Conservation (phyloP, 495 filamentous ascomycete species). For the Bathelium albidoporum region DNA sequence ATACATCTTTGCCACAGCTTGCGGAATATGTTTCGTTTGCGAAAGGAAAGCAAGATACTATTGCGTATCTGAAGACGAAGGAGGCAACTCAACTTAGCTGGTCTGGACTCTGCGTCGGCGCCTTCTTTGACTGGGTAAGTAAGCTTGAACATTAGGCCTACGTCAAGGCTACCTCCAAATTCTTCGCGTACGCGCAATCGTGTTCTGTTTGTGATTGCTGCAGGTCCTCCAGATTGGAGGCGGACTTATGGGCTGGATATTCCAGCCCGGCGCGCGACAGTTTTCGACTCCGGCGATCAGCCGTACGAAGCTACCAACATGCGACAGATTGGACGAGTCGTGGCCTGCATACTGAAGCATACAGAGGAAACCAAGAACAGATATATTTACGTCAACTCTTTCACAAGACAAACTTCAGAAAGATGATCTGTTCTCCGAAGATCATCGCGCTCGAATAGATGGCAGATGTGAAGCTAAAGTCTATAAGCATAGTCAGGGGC, state of each 20-base stretch:
- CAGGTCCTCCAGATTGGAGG: not conserved
- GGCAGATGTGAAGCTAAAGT: too few relatives aligned
- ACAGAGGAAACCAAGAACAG: conserved; percentile 10
- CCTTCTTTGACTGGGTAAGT: conserved; percentile 12
- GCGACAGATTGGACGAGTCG: conserved; percentile 5
- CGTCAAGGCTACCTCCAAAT: not conserved
- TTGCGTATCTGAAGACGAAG: conserved; percentile 10
- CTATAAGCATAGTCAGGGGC: too few relatives aligned
- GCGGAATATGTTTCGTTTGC: not conserved
- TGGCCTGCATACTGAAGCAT: conserved; percentile 7
- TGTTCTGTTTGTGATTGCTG: not conserved
- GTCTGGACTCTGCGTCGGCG: conserved; percentile 5
- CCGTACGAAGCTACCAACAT: conserved; percentile 10
- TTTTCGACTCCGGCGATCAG: conserved; percentile 9
- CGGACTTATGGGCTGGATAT: conserved; percentile 8
- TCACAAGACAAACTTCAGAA: too few relatives aligned
- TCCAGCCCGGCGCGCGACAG: not conserved
- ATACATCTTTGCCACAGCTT: conserved; percentile 7
- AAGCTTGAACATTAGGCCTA: not conserved
- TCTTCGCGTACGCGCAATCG: not conserved
- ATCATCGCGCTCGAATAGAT: too few relatives aligned
- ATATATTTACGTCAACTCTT: conserved; percentile 8
- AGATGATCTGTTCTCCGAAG: too few relatives aligned
- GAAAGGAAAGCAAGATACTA: conserved; percentile 1
- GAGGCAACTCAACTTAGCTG: conserved; percentile 3